Conservation (phyloP, 306 rosid species). For the Arachis stenosperma region DNA sequence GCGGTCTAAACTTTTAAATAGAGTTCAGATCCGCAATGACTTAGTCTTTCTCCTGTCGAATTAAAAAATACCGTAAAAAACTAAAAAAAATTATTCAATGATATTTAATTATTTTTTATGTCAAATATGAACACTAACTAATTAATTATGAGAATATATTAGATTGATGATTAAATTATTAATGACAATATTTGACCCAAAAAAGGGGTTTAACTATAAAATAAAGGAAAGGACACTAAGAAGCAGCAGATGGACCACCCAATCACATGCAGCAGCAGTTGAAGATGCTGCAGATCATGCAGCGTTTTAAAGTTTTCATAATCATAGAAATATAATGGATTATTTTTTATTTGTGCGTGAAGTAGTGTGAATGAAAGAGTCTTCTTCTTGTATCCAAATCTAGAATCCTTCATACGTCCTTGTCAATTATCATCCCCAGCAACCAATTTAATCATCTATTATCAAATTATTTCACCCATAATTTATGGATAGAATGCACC, state of each 20-base stretch:
- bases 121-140: no score
- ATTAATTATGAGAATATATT: no score
- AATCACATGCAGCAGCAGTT: slow-evolving; percentile 38
- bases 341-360: slow-evolving; percentile 31
- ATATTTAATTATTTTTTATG: no score
- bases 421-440: slow-evolving; percentile 36
- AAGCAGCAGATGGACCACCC: slow-evolving; percentile 36
- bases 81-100: no score
- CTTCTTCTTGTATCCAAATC: slow-evolving; percentile 24
- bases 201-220: no score
- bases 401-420: slow-evolving; percentile 17
- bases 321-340: neutral
- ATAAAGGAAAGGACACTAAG: slow-evolving; percentile 8
- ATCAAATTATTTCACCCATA: slow-evolving; percentile 4
- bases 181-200: no score
- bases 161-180: no score
- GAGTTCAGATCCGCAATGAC: no score
- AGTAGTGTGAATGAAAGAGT: slow-evolving; percentile 10
- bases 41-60: no score
- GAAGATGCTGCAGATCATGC: slow-evolving; percentile 35
- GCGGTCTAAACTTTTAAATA: no score
- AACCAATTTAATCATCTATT: slow-evolving; percentile 34
- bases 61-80: no score
- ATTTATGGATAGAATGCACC: slow-evolving; percentile 30
- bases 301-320: neutral